Base-by-base conservation (phyloP, 495 filamentous ascomycete species). In the Penicillium ochrochloron region DNA sequence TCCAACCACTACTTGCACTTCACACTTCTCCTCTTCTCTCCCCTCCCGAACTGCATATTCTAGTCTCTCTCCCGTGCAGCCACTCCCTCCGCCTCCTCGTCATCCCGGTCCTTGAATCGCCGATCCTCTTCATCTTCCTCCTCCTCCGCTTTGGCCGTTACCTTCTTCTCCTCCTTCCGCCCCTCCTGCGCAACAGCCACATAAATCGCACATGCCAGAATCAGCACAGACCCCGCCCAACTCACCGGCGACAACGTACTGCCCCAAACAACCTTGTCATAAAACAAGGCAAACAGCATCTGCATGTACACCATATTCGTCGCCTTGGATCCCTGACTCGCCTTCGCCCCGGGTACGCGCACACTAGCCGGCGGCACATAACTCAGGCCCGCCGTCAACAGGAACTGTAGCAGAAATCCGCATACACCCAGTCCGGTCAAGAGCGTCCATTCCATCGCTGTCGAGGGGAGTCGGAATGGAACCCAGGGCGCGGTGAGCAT, bases 281-380 rank as follows among this genome's bases (percentile, higher is more conserved):
- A 93, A 15, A 84, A 85, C 17, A 96, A 79, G 12, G 94, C 94
- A 73, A 97, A 97, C 39, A 98, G 73, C 91, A 98, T 94, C 73
- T 96, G 90, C 50, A 88, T 92, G 71, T 97, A 98, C 5, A 92
- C 80, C 92, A 97, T 96, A 23, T 90, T 92, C 6, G 90, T 96
- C 3, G 93, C 93, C 25, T 91, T 83, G 23, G 88, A 87, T 8
- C 87, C 86, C 59, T 69, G 62, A 0, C 62, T 58, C 1, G 61
- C 74, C 27, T 77, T 76, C 34, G 75, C 56, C 41, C 72, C 44
- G 7, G 59, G 34, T 7, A 65, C 68, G 27, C 58, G 68, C 14
- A 56, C 53, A 56, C 53, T 35, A 15, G 61, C 62, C 34, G 78
- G 77, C 3, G 78, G 91, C 21, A 87, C 85, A 70, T 88, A 85